phyloP scores from a whole-genome alignment of 441 rosid genomes.

The Isatis lusitanica region DNA sequence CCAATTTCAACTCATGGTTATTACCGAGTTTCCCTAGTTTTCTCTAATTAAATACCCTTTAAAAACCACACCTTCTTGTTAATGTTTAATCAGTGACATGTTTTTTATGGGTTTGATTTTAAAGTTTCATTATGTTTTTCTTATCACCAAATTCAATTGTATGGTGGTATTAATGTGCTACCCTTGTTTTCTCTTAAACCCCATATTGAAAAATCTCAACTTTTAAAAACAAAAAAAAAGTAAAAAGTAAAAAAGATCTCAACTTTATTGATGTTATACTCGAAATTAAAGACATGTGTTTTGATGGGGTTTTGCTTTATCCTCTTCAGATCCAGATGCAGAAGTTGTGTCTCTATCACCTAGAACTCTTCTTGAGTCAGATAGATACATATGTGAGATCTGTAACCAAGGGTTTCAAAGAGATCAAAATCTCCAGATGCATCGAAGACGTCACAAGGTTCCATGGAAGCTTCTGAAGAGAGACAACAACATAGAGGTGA shows the following conservation, averaged over 20 bases:
- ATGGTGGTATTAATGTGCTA: background rate
- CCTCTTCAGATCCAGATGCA: conserved; percentile 78
- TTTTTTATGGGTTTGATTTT: background rate
- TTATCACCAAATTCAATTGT: background rate
- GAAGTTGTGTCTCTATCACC: conserved; percentile 94
- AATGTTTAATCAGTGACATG: background rate
- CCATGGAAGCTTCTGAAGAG: conserved; percentile 94
- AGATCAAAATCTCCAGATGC: conserved; percentile 96
- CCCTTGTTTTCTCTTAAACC: conserved; percentile 6
- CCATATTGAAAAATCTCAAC: background rate
- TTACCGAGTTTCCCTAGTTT: background rate
- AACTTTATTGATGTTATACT: background rate
- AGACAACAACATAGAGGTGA: conserved; percentile 64
- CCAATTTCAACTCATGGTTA: background rate
- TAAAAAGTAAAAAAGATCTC: background rate
- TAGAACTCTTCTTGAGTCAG: conserved; percentile 75
- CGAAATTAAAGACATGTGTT: conserved; percentile 5
- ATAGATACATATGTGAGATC: conserved; percentile 89
- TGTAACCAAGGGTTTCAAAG: conserved; percentile 95
- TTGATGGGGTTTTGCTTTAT: background rate
- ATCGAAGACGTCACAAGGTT: conserved; percentile 85
- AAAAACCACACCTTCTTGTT: background rate
- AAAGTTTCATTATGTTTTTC: background rate
- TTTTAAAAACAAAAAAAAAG: background rate
- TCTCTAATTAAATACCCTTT: background rate